A percentile compares a stretch with the other conserved stretches of the same genome.
These are phyloP conservation scores for Parachaetomium inaequale DNA, from an alignment of 495 filamentous ascomycete genomes.

Conservation along the genomic window DNA sequence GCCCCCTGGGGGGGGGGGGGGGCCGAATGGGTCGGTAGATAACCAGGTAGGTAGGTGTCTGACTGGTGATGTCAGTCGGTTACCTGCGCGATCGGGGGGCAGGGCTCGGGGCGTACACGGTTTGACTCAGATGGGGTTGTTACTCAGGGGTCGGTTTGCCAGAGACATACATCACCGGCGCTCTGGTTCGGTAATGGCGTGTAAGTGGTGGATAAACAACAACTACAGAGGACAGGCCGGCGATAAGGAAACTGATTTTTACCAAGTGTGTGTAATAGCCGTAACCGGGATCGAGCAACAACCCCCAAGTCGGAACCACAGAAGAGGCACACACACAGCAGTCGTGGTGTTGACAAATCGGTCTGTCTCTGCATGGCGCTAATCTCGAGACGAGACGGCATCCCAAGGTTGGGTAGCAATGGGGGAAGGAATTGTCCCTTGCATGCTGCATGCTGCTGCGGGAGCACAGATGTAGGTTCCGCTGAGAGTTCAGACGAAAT, in stretches of 20 bases:
- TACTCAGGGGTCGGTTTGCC: not conserved
- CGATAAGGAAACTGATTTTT: not conserved
- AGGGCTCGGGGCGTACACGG: not conserved
- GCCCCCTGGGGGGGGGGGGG: not conserved
- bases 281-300: not conserved
- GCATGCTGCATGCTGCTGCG: constrained; percentile 9
- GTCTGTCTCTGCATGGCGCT: not conserved
- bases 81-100: not conserved
- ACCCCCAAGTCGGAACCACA: not conserved
- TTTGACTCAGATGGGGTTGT: not conserved
- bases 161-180: not conserved
- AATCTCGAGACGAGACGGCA: not conserved
- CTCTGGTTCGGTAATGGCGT: not conserved
- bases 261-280: not conserved
- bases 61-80: not conserved
- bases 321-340: too few relatives aligned
- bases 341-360: constrained; percentile 2
- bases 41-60: not conserved
- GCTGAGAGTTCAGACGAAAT: constrained; percentile 8
- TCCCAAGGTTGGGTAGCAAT: constrained; percentile 3
- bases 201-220: not conserved
- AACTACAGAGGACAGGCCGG: not conserved
- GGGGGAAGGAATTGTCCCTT: not conserved
- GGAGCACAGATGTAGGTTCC: not conserved
- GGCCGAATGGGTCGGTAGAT: not conserved